Percentiles rank a stretch among this genome's conserved stretches.
Conservation (phyloP, 1,284 basidiomycete genomes). For the Xanthoconium separans region DNA sequence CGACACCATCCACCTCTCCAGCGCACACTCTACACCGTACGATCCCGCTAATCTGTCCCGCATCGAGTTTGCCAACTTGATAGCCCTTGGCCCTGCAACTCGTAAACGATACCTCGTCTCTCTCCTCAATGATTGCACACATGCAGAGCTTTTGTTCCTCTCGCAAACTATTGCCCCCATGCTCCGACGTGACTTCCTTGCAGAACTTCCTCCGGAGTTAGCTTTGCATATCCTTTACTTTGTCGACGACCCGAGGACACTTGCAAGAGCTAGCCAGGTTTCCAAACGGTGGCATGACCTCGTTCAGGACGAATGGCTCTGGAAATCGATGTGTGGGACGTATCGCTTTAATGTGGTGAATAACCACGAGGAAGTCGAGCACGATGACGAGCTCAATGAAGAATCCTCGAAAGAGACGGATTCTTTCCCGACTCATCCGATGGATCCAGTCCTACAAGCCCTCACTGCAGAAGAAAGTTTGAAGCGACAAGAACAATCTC, state of each 20-base stretch:
- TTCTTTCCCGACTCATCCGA: constrained; percentile 33
- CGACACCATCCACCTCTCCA: constrained; percentile 19
- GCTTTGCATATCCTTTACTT: constrained; percentile 80
- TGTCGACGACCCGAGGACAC: constrained; percentile 78
- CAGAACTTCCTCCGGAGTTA: constrained; percentile 82
- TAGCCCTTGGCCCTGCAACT: constrained; percentile 36
- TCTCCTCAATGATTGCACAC: constrained; percentile 64
- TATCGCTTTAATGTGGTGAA: constrained; percentile 47
- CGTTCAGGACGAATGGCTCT: constrained; percentile 80
- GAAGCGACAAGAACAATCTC: constrained; percentile 23
- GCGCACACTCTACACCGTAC: constrained; percentile 14
- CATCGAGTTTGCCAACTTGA: constrained; percentile 38
- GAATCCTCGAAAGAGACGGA: constrained; percentile 33
- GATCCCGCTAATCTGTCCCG: constrained; percentile 33
- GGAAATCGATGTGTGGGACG: constrained; percentile 76
- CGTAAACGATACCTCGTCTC: constrained; percentile 64
- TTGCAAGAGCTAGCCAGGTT: constrained; percentile 74
- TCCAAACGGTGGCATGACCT: constrained; percentile 77
- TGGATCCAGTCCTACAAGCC: constrained; percentile 42
- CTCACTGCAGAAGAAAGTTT: constrained; percentile 35
- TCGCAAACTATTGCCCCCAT: constrained; percentile 75
- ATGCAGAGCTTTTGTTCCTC: constrained; percentile 79
- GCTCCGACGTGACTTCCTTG: constrained; percentile 86
- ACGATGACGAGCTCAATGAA: constrained; percentile 13
- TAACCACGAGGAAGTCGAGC: constrained; percentile 9